phyloP scores from a whole-genome alignment of 2,329 filamentous ascomycete genomes.

The Aureobasidium subglaciale region DNA sequence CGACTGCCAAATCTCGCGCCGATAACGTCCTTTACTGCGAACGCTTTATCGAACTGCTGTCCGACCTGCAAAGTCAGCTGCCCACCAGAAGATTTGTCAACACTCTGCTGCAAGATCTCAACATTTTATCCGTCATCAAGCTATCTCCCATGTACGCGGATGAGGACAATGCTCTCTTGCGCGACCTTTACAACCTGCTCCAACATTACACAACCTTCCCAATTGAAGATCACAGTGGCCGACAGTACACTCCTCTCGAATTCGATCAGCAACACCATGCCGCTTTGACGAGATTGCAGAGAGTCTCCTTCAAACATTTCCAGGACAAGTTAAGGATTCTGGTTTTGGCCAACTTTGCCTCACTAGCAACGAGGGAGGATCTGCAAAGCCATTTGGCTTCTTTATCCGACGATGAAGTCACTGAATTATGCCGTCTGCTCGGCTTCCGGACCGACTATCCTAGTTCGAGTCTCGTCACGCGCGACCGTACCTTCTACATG shows the following conservation, averaged over 20 bases:
- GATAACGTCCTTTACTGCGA: conserved; percentile 77
- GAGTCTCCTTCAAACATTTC: conserved; percentile 71
- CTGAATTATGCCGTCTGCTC: conserved; percentile 60
- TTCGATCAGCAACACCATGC: conserved; percentile 75
- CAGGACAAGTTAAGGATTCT: conserved; percentile 86
- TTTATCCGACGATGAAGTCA: conserved; percentile 68
- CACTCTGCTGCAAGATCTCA: conserved; percentile 75
- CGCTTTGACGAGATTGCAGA: conserved; percentile 69
- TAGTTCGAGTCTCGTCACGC: conserved; percentile 54
- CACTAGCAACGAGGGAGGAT: conserved; percentile 73
- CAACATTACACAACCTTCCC: conserved; percentile 82
- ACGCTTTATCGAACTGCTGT: conserved; percentile 83
- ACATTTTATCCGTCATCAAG: conserved; percentile 68
- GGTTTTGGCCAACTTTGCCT: conserved; percentile 84
- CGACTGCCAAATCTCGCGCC: conserved; percentile 23
- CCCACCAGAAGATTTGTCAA: conserved; percentile 93
- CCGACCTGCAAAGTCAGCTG: conserved; percentile 85
- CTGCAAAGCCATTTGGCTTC: conserved; percentile 66
- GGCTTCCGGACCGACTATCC: conserved; percentile 81
- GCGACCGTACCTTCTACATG: conserved; percentile 57
- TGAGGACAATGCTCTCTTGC: conserved; percentile 66
- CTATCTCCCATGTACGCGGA: conserved; percentile 72
- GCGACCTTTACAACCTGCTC: conserved; percentile 73
- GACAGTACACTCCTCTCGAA: conserved; percentile 63
- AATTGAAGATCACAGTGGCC: conserved; percentile 83